These are phyloP conservation scores for Wallacemonas sp. DNA, from an alignment of 208 protist genomes.

Conservation along the genomic window DNA sequence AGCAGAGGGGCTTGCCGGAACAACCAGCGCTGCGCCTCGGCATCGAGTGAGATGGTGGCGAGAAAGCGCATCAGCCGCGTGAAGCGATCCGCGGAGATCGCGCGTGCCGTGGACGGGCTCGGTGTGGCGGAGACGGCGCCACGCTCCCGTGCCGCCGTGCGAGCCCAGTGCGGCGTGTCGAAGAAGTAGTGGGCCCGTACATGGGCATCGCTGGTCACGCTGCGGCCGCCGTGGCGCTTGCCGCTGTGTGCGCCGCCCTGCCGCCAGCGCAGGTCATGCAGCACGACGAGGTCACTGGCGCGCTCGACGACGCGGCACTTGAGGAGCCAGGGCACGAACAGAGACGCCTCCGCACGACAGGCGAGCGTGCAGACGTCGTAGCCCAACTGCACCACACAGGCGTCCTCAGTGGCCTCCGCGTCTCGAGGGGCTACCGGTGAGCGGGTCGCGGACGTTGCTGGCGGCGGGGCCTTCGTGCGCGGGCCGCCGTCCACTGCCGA, in stretches of 20 bases:
- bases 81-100: background rate
- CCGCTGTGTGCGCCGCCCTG: background rate
- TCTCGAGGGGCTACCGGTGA: no score
- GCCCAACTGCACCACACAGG: background rate
- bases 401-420: background rate
- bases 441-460: no score
- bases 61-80: conserved; percentile 51
- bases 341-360: conserved; percentile 16
- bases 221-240: background rate
- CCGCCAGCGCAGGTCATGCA: conserved; percentile 24
- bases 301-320: conserved; percentile 26
- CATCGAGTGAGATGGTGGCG: conserved; percentile 60
- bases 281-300: conserved; percentile 16
- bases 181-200: conserved; percentile 15
- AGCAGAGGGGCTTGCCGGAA: conserved; percentile 45
- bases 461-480: background rate
- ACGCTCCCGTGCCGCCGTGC: no score
- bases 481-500: background rate
- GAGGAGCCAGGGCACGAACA: conserved; percentile 17
- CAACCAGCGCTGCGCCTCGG: conserved; percentile 40
- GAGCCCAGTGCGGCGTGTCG: conserved; percentile 7
- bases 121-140: no score
- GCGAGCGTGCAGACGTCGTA: conserved; percentile 17
- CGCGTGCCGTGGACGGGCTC: no score
- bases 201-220: background rate